A percentile compares a stretch with the other conserved stretches of the same genome.
phyloP scores from a whole-genome alignment of 176 grass and related monocot species.

The Leersia perrieri region DNA sequence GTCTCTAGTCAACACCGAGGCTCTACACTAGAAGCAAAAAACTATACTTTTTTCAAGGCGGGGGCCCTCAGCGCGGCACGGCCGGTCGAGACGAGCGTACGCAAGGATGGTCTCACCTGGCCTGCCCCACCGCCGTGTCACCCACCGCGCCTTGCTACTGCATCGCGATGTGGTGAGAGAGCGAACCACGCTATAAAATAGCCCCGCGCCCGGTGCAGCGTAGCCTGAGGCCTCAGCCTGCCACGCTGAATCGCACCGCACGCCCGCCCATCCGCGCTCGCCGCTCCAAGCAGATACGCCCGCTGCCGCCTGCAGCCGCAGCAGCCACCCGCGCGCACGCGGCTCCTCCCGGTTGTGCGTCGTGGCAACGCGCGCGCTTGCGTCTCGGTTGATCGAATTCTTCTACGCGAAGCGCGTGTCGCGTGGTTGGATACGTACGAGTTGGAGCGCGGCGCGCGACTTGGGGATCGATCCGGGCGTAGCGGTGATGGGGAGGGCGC shows the following conservation, averaged over 20 bases:
- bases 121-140: too few relatives aligned
- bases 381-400: not conserved
- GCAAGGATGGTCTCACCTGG: not conserved
- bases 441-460: not conserved
- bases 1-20: conserved; percentile 7
- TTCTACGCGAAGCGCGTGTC: too few relatives aligned
- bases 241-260: not conserved
- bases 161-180: too few relatives aligned
- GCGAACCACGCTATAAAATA: not conserved
- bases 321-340: not conserved
- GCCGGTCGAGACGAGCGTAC: not conserved
- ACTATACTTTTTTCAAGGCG: not conserved
- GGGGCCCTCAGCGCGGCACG: not conserved
- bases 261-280: not conserved
- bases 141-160: too few relatives aligned
- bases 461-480: too few relatives aligned
- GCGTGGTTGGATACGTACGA: not conserved
- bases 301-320: not conserved
- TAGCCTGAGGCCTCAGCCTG: not conserved
- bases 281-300: not conserved
- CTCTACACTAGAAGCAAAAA: not conserved
- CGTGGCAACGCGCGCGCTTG: not conserved
- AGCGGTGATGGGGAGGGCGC: conserved; percentile 67
- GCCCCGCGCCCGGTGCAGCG: not conserved
- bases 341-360: not conserved